Percentiles rank a stretch among this genome's conserved stretches.
phyloP scores from a whole-genome alignment of 495 filamentous ascomycete species.

The Articulospora tetracladia region DNA sequence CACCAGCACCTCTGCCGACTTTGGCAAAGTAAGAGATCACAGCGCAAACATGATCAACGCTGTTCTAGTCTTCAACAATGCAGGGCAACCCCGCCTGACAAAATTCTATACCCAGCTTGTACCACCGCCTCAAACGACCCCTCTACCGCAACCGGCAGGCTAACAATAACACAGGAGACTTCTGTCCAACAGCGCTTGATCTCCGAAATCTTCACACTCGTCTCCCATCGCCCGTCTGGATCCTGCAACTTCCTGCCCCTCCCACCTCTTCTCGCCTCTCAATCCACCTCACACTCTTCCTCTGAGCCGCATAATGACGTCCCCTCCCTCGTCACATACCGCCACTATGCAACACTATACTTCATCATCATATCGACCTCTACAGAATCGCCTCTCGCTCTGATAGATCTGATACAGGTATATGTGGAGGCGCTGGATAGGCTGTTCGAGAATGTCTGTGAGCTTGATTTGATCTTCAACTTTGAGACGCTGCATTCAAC shows the following conservation, averaged over 20 bases:
- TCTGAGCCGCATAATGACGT: constrained; percentile 72
- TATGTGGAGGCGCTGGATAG: constrained; percentile 94
- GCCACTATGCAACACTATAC: constrained; percentile 95
- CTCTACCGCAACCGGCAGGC: constrained; percentile 15
- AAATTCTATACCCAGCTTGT: constrained; percentile 99
- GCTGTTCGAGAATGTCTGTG: constrained; percentile 97
- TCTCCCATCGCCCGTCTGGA: constrained; percentile 77
- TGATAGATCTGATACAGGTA: constrained; percentile 96
- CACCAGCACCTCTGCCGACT: no score
- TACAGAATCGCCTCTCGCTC: constrained; percentile 90
- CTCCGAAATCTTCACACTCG: constrained; percentile 95
- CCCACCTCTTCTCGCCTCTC: constrained; percentile 45
- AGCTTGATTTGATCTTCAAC: constrained; percentile 97
- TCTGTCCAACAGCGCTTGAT: constrained; percentile 94
- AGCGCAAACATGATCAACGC: constrained; percentile 97
- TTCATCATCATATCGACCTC: constrained; percentile 98
- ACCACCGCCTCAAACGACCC: constrained; percentile 25
- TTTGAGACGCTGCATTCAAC: constrained; percentile 95
- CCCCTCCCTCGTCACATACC: constrained; percentile 95
- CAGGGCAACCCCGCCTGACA: constrained; percentile 90
- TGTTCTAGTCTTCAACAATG: constrained; percentile 97
- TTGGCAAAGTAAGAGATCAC: no score
- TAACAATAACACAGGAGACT: constrained; percentile 62
- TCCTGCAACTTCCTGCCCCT: constrained; percentile 95
- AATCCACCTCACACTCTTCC: constrained; percentile 46